Percentiles rank a stretch among this genome's conserved stretches.
Conservation (phyloP, 2,329 filamentous ascomycete species). For the Fusarium caatingaense region DNA sequence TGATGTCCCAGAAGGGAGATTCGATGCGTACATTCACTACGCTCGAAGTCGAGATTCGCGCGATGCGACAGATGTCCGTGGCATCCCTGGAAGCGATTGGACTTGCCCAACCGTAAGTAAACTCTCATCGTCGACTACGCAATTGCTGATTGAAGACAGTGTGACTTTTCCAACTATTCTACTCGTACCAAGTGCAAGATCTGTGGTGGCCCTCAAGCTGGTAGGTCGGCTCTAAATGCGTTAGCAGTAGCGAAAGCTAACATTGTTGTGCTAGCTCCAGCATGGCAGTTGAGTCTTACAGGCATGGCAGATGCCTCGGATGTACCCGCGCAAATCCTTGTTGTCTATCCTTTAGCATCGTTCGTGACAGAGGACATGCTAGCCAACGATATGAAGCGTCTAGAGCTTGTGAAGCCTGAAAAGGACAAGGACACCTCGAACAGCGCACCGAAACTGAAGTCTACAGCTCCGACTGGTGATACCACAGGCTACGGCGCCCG, state of each 20-base stretch:
- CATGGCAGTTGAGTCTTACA: conserved; percentile 55
- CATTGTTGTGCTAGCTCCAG: conserved; percentile 33
- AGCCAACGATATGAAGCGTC: conserved; percentile 77
- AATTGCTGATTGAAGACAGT: conserved; percentile 47
- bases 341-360: conserved; percentile 76
- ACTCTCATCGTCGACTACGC: background rate
- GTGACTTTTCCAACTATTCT: conserved; percentile 55
- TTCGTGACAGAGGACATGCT: conserved; percentile 79
- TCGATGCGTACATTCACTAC: conserved; percentile 56
- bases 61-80: conserved; percentile 44
- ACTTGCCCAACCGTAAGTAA: conserved; percentile 50
- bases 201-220: conserved; percentile 50
- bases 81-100: conserved; percentile 49
- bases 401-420: conserved; percentile 72
- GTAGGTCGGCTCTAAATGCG: conserved; percentile 39
- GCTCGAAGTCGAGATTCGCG: conserved; percentile 53
- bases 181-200: conserved; percentile 54
- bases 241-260: background rate
- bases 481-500: conserved; percentile 74
- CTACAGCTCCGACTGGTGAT: conserved; percentile 66
- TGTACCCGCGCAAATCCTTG: conserved; percentile 77
- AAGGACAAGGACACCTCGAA: conserved; percentile 57
- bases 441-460: conserved; percentile 66
- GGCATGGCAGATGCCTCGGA: conserved; percentile 63
- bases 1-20: conserved; percentile 53